These are phyloP conservation scores for Lathyrus tuberosus DNA, from an alignment of 306 rosid species.

Conservation along the genomic window DNA sequence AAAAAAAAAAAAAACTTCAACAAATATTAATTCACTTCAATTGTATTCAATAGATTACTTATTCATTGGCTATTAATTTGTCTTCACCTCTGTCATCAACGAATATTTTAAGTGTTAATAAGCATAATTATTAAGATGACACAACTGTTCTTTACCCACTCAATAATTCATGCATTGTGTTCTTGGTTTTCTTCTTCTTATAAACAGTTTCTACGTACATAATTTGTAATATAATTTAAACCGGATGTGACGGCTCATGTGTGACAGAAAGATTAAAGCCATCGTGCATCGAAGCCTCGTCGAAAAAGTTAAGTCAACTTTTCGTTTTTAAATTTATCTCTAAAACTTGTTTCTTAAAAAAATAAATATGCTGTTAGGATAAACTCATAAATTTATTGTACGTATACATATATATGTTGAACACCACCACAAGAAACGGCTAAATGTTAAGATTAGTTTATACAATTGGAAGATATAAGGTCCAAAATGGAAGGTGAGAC, in stretches of 20 bases:
- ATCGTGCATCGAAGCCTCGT: too few species aligned
- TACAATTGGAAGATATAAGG: neutral
- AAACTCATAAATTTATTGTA: conserved; percentile 18
- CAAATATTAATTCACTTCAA: too few species aligned
- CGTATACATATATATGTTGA: neutral
- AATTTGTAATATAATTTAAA: conserved; percentile 19
- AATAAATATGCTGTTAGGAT: conserved; percentile 13
- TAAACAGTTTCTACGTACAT: conserved; percentile 25
- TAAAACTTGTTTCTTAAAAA: neutral
- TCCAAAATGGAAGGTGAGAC: conserved; percentile 10
- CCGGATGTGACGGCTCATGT: conserved; percentile 27
- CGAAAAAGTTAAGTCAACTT: conserved; percentile 32
- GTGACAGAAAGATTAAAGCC: conserved; percentile 26
- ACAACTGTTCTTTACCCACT: conserved; percentile 33
- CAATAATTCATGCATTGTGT: conserved; percentile 33
- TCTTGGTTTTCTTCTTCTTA: conserved; percentile 7
- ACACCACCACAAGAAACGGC: conserved; percentile 27
- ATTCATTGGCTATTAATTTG: neutral
- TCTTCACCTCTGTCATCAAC: conserved; percentile 29
- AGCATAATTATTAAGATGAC: conserved; percentile 19
- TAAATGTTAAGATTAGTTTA: conserved; percentile 1
- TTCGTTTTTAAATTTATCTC: neutral
- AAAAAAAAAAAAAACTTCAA: too few species aligned
- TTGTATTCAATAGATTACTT: too few species aligned
- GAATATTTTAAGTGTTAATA: conserved; percentile 9